phyloP scores from a whole-genome alignment of 73 alveolate genomes.

The Paramecium primaurelia region DNA sequence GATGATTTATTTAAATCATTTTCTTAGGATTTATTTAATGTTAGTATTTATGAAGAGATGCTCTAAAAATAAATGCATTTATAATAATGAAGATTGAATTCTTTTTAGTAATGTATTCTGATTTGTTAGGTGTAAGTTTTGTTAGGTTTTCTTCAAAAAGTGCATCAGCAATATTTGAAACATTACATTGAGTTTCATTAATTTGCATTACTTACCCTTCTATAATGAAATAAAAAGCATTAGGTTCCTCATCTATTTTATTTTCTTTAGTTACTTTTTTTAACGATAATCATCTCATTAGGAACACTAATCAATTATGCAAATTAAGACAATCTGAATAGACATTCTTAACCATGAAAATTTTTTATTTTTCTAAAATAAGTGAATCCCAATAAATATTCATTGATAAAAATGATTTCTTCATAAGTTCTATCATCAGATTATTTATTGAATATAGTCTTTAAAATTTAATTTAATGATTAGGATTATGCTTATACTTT shows the following conservation, averaged over 20 bases:
- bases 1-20: not conserved
- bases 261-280: not conserved
- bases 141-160: not conserved
- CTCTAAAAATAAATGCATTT: not conserved
- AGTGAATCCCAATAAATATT: not conserved
- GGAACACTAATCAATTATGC: not conserved
- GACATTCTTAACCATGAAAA: not conserved
- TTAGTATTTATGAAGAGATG: not conserved
- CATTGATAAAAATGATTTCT: not conserved
- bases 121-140: not conserved
- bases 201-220: not conserved
- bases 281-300: not conserved
- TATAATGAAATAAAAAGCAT: not conserved
- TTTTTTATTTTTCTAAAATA: not conserved
- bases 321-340: not conserved
- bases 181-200: not conserved
- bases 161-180: not conserved
- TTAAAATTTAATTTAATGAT: not conserved
- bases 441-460: not conserved
- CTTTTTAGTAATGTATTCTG: not conserved
- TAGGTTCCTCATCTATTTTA: slow-evolving; percentile 24
- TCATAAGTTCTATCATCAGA: not conserved
- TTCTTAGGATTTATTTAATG: not conserved
- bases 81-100: not conserved
- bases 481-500: not conserved